Evolutionary conservation across 352 stramenopile species (phyloP).

Genomic region (Pythium graminicola): DNA sequence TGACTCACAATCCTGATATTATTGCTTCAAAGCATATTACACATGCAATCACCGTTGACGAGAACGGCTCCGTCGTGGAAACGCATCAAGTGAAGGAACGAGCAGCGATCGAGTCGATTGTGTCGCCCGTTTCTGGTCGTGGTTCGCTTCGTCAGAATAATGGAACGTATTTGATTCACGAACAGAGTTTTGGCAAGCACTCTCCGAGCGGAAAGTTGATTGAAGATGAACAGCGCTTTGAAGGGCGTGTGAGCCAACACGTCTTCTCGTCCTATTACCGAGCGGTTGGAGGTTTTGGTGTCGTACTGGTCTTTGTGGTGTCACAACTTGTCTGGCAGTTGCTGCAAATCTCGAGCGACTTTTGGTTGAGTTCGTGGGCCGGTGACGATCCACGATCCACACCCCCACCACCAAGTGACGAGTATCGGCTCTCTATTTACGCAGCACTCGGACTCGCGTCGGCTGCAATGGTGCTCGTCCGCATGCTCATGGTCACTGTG

Average conservation of each 20-base stretch:
- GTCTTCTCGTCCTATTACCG: constrained; percentile 35
- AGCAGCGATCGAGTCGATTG: constrained; percentile 35
- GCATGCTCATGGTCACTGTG: constrained; percentile 15
- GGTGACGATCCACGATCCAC: neutral
- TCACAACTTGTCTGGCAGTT: constrained; percentile 72
- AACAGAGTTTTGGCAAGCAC: neutral
- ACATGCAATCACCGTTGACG: constrained; percentile 10
- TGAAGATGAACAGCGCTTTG: constrained; percentile 19
- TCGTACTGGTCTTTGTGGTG: constrained; percentile 32
- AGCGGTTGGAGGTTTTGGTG: constrained; percentile 32
- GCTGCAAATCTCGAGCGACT: constrained; percentile 79
- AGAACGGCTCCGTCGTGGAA: constrained; percentile 19
- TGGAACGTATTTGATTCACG: neutral
- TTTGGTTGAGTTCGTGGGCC: constrained; percentile 89
- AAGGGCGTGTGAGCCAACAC: constrained; percentile 27
- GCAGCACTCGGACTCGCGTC: constrained; percentile 8
- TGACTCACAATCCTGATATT: constrained; percentile 20
- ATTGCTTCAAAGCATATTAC: constrained; percentile 15
- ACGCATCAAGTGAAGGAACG: constrained; percentile 40
- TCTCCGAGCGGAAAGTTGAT: constrained; percentile 14
- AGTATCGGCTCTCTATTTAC: constrained; percentile 9
- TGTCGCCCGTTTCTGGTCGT: constrained; percentile 4
- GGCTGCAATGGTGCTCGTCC: constrained; percentile 15
- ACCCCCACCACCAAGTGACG: neutral
- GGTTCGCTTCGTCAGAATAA: neutral